Evolutionary conservation across 2,329 filamentous ascomycete genomes (phyloP), one percentile per base, ranked within the genome.

Genomic region (Cladosporium sp.): DNA sequence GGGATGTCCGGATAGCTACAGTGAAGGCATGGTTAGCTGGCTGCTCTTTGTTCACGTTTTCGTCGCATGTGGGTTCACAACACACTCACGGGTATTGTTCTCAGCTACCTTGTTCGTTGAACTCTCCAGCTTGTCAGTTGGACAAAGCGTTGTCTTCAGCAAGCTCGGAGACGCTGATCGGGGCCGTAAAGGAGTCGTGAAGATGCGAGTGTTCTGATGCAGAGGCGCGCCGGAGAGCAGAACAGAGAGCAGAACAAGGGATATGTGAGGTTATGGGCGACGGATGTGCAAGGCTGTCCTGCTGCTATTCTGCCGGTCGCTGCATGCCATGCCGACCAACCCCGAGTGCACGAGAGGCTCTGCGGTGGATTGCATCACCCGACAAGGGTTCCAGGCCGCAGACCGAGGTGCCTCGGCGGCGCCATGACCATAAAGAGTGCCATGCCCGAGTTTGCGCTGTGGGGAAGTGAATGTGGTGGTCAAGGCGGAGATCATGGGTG

Each of bases 301-400:
- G 30, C 42, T 45, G 42, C 42, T 45, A 45, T 28, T 15, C 42
- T 45, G 5, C 19, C 40, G 40, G 40, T 20, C 22, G 19, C 25
- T 25, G n/a, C n/a, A n/a, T n/a, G 25, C 3, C 30, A 34, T 34
- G 30, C 30, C 30, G 11, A 28, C 43, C 43, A n/a, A 47, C 7
- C 43, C 22, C 15, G 7, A 47, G 43, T 8, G 22, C 14, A 47
- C 5, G 22, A 17, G 43, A 47, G 43, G 43, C 43, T 30, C 43
- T 47, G 43, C 43, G 43, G 50, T n/a, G 37, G 36, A 52, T 52
- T 40, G 50, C 50, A 52, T 52, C 50, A 52, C 50, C 50, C 37
- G 50, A 39, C 37, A 52, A 28, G 50, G 50, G 20, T 12, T 25
- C 15, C 36, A 37, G n/a, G 47, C 34, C 47, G 20, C 50, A 20